These are phyloP conservation scores for Fusarium bactridioides DNA, from an alignment of 2,329 filamentous ascomycete species.

Conservation along the genomic window DNA sequence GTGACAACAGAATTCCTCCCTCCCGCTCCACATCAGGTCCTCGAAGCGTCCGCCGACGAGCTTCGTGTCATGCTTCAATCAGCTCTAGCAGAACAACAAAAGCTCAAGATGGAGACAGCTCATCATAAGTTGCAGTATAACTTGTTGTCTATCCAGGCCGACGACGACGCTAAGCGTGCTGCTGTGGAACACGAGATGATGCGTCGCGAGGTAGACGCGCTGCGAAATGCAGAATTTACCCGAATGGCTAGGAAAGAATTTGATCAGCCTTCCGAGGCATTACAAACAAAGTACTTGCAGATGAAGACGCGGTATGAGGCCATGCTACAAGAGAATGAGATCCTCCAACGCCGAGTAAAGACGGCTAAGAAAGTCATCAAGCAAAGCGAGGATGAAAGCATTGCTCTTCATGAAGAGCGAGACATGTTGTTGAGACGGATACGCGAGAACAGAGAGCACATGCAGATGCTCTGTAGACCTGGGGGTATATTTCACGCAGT, in stretches of 20 bases:
- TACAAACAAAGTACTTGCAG: conserved; percentile 65
- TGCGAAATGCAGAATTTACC: conserved; percentile 77
- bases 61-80: conserved; percentile 64
- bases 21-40: conserved; percentile 59
- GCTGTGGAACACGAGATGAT: conserved; percentile 92
- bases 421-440: conserved; percentile 82
- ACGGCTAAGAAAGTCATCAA: conserved; percentile 81
- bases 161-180: conserved; percentile 84
- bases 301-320: conserved; percentile 72
- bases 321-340: conserved; percentile 70
- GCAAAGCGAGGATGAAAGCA: conserved; percentile 77
- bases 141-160: conserved; percentile 82
- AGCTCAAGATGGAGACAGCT: conserved; percentile 80
- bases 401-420: conserved; percentile 76
- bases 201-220: conserved; percentile 84
- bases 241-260: conserved; percentile 66
- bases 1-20: conserved; percentile 52
- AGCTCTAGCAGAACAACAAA: conserved; percentile 64
- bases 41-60: conserved; percentile 62
- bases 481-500: conserved; percentile 72
- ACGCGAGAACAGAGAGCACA: conserved; percentile 86
- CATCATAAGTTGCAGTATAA: conserved; percentile 93
- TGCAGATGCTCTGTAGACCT: conserved; percentile 79
- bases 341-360: conserved; percentile 70
- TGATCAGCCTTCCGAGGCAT: conserved; percentile 60